Conservation (phyloP, 805 yeast genomes). For the Metschnikowia corniflorae region DNA sequence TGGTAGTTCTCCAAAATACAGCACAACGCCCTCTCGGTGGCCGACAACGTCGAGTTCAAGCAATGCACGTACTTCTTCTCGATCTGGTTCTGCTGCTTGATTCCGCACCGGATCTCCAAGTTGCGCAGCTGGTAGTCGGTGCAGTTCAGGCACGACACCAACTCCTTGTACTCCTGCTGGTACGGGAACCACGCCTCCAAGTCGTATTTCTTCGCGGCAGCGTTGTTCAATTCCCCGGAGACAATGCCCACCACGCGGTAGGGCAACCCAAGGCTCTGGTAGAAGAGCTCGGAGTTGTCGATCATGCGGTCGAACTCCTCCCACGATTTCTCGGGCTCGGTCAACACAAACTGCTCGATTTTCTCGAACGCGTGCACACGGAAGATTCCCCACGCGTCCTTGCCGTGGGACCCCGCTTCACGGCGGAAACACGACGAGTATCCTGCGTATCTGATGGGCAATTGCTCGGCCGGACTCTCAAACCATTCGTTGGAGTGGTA, state of each 20-base stretch:
- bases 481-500: conserved; percentile 98
- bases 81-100: conserved; percentile 89
- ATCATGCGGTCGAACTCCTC: conserved; percentile 96
- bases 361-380: conserved; percentile 98
- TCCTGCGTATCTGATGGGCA: conserved; percentile 96
- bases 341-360: conserved; percentile 91
- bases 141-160: conserved; percentile 98
- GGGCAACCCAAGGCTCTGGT: conserved; percentile 87
- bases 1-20: conserved; percentile 97
- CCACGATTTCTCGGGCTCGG: conserved; percentile 99
- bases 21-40: conserved; percentile 97
- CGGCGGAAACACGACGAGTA: conserved; percentile 98
- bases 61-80: conserved; percentile 98
- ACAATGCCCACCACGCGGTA: conserved; percentile 98
- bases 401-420: conserved; percentile 99
- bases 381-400: conserved; percentile 99
- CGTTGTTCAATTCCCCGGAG: conserved; percentile 96
- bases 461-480: conserved; percentile 93
- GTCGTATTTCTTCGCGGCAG: conserved; percentile 98
- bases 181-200: conserved; percentile 99
- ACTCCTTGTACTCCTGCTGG: conserved; percentile 97
- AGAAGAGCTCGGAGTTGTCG: conserved; percentile 83
- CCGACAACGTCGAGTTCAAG: conserved; percentile 94
- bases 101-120: conserved; percentile 97
- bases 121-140: conserved; percentile 99